Conservation (phyloP, 2,329 filamentous ascomycete genomes). For the Thermoascus crustaceus region DNA sequence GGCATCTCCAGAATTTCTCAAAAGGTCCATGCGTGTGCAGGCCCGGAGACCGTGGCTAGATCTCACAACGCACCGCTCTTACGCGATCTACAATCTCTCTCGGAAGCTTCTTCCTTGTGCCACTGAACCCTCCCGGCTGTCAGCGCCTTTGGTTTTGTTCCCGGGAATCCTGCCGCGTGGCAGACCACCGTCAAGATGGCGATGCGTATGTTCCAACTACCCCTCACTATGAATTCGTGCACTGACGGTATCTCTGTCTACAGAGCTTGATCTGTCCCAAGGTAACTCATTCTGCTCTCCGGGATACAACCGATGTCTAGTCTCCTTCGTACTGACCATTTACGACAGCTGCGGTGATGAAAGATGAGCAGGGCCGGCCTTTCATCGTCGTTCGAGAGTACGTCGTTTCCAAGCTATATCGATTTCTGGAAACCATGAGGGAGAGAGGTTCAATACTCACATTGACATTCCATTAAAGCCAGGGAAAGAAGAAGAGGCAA, state of each 20-base stretch:
- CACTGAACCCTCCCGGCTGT: constrained; percentile 5
- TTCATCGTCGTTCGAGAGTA: constrained; percentile 99
- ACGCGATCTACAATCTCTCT: constrained; percentile 6
- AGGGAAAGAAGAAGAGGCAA: constrained; percentile 95
- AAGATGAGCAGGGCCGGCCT: constrained; percentile 93
- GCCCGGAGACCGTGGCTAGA: constrained; percentile 12
- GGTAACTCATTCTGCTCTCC: constrained; percentile 21
- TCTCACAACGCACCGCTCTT: constrained; percentile 17
- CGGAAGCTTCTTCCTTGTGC: constrained; percentile 9
- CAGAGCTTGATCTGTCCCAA: constrained; percentile 43
- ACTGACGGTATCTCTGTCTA: constrained; percentile 17
- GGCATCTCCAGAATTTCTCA: constrained; percentile 29
- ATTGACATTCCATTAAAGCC: constrained; percentile 46
- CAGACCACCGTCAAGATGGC: constrained; percentile 37
- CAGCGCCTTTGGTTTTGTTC: constrained; percentile 7
- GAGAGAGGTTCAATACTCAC: not conserved
- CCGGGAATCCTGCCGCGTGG: constrained; percentile 21
- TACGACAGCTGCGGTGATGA: constrained; percentile 62
- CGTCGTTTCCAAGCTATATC: constrained; percentile 29
- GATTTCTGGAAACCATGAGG: not conserved
- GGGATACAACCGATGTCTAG: constrained; percentile 14
- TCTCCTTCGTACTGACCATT: constrained; percentile 14
- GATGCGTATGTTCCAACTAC: constrained; percentile 37
- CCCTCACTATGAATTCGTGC: constrained; percentile 26
- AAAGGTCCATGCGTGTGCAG: constrained; percentile 14